These are phyloP conservation scores for Shiraia sp. DNA, from an alignment of 2,329 filamentous ascomycete genomes.

Conservation along the genomic window DNA sequence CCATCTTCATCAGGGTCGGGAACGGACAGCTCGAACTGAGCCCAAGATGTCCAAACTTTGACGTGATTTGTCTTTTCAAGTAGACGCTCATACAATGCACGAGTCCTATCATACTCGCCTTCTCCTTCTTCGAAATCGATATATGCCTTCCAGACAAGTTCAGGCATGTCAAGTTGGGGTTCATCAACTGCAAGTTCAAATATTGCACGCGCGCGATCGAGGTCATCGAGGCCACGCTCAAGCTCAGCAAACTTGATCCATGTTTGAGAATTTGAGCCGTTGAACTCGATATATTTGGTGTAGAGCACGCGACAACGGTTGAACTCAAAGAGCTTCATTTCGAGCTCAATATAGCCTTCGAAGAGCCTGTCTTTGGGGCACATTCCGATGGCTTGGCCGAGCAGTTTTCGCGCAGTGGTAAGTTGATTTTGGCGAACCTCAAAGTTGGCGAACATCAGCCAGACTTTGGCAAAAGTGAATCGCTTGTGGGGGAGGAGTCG, in stretches of 20 bases:
- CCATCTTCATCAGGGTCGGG: slow-evolving; percentile 70
- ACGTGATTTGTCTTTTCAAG: slow-evolving; percentile 96
- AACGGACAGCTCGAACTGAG: slow-evolving; percentile 96
- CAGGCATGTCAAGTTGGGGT: slow-evolving; percentile 89
- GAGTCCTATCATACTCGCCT: slow-evolving; percentile 82
- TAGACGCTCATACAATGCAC: slow-evolving; percentile 84
- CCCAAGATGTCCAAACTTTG: slow-evolving; percentile 99
- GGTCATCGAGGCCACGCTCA: slow-evolving; percentile 86
- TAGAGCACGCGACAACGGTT: slow-evolving; percentile 87
- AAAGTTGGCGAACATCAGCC: slow-evolving; percentile 91
- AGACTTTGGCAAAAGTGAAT: slow-evolving; percentile 97
- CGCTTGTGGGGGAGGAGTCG: slow-evolving; percentile 91
- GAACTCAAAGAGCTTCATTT: slow-evolving; percentile 94
- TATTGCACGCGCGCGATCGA: slow-evolving; percentile 85
- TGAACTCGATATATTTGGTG: slow-evolving; percentile 92
- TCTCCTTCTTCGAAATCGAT: slow-evolving; percentile 99
- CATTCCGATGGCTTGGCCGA: slow-evolving; percentile 89
- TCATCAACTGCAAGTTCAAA: slow-evolving; percentile 89
- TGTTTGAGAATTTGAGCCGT: slow-evolving; percentile 84
- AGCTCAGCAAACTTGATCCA: slow-evolving; percentile 98
- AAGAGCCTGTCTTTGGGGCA: slow-evolving; percentile 96
- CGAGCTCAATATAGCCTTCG: slow-evolving; percentile 88
- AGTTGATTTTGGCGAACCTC: slow-evolving; percentile 87
- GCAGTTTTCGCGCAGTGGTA: slow-evolving; percentile 78
- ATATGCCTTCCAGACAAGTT: slow-evolving; percentile 95